Conservation (phyloP, 257 asterid genomes). For the Scutellaria minor region DNA sequence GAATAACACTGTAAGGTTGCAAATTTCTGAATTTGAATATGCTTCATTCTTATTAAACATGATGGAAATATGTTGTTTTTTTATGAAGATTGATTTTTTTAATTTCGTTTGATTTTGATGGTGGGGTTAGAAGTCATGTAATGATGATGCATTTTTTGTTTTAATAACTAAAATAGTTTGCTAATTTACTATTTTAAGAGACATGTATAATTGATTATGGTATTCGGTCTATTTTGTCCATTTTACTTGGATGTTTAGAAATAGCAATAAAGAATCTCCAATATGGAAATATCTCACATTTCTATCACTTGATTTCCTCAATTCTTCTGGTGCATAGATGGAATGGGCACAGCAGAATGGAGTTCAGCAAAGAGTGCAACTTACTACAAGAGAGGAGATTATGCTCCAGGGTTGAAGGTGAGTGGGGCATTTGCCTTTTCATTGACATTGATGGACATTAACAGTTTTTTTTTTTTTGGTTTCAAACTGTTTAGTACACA, state of each 20-base stretch:
- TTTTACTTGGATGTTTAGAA: too few species aligned
- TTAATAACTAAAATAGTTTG: too few species aligned
- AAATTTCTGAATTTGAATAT: too few species aligned
- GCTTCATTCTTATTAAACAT: too few species aligned
- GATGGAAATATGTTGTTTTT: background rate
- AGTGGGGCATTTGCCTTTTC: background rate
- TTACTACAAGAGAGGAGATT: conserved; percentile 97
- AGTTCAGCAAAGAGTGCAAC: conserved; percentile 94
- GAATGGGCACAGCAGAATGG: conserved; percentile 99
- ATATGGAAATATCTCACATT: background rate
- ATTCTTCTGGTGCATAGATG: conserved; percentile 60
- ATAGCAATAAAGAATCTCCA: too few species aligned
- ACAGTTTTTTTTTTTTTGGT: background rate
- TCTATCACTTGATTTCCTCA: conserved; percentile 16
- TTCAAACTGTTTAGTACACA: conserved; percentile 6
- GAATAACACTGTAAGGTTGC: conserved; percentile 87
- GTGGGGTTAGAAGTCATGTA: too few species aligned
- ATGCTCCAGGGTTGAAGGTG: conserved; percentile 95
- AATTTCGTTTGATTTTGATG: too few species aligned
- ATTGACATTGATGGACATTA: too few species aligned
- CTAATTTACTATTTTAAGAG: too few species aligned
- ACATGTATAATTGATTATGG: too few species aligned
- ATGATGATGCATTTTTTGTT: too few species aligned
- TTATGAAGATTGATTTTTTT: background rate
- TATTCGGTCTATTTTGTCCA: too few species aligned